Percentiles rank a stretch among this genome's conserved stretches.
Evolutionary conservation across 139 green algal species (phyloP).

Genomic region (Chlorella sorokiniana): DNA sequence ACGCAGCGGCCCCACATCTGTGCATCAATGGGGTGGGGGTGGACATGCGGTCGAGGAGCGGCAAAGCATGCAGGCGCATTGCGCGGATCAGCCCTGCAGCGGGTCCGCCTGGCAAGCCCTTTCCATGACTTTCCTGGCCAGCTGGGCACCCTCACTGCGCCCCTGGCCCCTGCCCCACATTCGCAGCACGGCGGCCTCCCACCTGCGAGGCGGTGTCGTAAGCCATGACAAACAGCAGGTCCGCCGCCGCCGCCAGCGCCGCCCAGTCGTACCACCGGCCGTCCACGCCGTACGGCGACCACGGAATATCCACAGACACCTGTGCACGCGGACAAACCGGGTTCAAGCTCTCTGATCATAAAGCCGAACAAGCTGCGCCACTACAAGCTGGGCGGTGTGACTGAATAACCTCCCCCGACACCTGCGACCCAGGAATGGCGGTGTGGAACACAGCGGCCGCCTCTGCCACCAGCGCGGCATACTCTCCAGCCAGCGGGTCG

Average conservation of each 20-base stretch:
- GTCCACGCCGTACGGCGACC: conserved; percentile 62
- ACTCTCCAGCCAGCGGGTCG: conserved; percentile 33
- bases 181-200: no score
- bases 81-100: neutral
- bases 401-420: neutral
- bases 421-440: conserved; percentile 33
- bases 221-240: conserved; percentile 70
- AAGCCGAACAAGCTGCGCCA: neutral
- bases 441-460: conserved; percentile 19
- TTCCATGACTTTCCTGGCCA: no score
- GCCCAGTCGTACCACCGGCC: conserved; percentile 62
- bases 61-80: neutral
- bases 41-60: neutral
- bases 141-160: no score
- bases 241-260: conserved; percentile 49
- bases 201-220: conserved; percentile 71
- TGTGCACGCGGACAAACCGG: neutral
- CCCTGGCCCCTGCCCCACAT: no score
- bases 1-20: conserved; percentile 62
- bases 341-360: neutral
- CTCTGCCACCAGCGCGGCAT: conserved; percentile 38
- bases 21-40: neutral
- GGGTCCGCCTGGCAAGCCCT: neutral
- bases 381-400: neutral
- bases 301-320: conserved; percentile 69